Base-by-base conservation (phyloP, 148 eudicot genomes). In the Spergularia marina region DNA sequence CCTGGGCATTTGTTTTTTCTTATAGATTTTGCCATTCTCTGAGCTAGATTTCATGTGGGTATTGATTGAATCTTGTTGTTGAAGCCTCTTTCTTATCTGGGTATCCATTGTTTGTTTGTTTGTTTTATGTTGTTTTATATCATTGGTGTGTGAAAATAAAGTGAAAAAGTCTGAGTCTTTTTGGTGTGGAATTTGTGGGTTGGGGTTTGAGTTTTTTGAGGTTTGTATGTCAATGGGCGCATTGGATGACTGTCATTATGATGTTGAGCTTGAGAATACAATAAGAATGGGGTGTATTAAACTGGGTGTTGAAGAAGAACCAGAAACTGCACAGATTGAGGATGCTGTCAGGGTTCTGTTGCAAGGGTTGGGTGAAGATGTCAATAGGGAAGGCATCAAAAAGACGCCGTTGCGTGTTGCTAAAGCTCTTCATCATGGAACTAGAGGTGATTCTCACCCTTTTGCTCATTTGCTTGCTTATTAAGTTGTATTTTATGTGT, bases 371-470 rank as follows among this genome's bases (percentile, higher is more conserved):
- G 93, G 93, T 57, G 98, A 94, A 72, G 97, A 94, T 88, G 58
- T 90, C 76, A 89, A 87, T 66, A 84, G 98, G 58, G 98, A 94
- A 85, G 98, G 97, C 65, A 47, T 94, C 7, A 67, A 47, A 61
- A 94, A 87, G 85, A 94, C 98, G 6, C 98, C 98, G 10, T 81
- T 89, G 68, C 93, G 98, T 4, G 98, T 94, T 13, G 98, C 98
- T 61, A 91, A 91, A 82, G 98, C 98, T 68, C 86, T 94, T 49
- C 72, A 77, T 54, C 87, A 94, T 79, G 98, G 92, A 62, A 91
- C 98, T 36, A 77, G 83, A 90, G 98, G 98, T 94, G 21, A 70
- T 68, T 77, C 2, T 41, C 67, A 41, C 36, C 39, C 25, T 65
- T 56, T 21, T 17, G 49, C 15, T 55, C 53, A 12, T 36, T 8